phyloP scores from a whole-genome alignment of 352 stramenopile genomes.

The Bremia lactucae region DNA sequence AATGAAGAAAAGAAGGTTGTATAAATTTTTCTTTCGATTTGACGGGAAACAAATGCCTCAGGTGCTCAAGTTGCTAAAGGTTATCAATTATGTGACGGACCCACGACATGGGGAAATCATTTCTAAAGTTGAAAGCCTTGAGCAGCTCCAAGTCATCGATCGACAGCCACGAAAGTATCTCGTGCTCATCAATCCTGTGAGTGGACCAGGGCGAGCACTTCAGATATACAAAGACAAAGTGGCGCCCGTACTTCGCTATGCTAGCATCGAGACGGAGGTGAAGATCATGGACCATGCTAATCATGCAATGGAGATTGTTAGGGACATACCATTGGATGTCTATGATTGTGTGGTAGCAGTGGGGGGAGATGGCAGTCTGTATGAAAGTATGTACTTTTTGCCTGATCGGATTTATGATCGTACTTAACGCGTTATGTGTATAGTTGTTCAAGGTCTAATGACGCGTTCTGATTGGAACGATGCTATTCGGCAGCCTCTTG shows the following conservation, averaged over 20 bases:
- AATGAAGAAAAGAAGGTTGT: slow-evolving; percentile 30
- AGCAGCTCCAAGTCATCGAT: slow-evolving; percentile 17
- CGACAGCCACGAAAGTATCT: slow-evolving; percentile 31
- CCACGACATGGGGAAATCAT: slow-evolving; percentile 24
- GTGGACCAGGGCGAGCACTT: slow-evolving; percentile 34
- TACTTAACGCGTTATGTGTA: slow-evolving; percentile 1
- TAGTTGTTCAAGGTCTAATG: slow-evolving; percentile 71
- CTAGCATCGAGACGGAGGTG: slow-evolving; percentile 36
- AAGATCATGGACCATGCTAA: slow-evolving; percentile 36
- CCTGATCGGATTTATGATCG: background rate
- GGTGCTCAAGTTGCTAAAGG: slow-evolving; percentile 21
- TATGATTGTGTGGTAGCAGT: slow-evolving; percentile 66
- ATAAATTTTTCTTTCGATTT: slow-evolving; percentile 44
- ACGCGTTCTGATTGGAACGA: slow-evolving; percentile 55
- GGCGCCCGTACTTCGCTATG: slow-evolving; percentile 37
- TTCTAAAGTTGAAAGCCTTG: slow-evolving; percentile 15
- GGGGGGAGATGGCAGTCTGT: slow-evolving; percentile 56
- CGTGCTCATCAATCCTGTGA: slow-evolving; percentile 66
- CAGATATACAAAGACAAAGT: slow-evolving; percentile 49
- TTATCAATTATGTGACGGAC: slow-evolving; percentile 45
- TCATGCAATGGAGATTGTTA: slow-evolving; percentile 46
- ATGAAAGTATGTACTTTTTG: slow-evolving; percentile 31
- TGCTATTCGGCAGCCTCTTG: slow-evolving; percentile 54
- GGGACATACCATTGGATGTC: slow-evolving; percentile 29
- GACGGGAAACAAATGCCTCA: slow-evolving; percentile 23